A percentile compares a stretch with the other conserved stretches of the same genome.
Conservation (phyloP, 768 basidiomycete species). For the Mrakia gelida region DNA sequence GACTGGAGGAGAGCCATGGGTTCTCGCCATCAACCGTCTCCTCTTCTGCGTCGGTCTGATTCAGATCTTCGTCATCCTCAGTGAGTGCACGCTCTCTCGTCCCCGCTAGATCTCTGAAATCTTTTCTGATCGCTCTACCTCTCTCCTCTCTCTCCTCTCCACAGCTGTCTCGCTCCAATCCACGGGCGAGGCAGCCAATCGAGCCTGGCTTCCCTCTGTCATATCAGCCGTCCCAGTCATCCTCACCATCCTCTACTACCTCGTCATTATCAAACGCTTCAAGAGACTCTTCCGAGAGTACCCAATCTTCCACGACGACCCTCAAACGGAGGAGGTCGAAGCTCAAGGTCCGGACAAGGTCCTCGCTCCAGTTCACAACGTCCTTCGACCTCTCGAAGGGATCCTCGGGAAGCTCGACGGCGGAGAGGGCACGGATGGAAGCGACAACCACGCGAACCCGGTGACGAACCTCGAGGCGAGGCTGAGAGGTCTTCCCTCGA, state of each 20-base stretch:
- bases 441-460: neutral
- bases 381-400: neutral
- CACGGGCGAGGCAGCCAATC: neutral
- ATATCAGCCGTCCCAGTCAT: neutral
- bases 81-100: neutral
- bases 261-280: neutral
- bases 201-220: neutral
- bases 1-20: constrained; percentile 18
- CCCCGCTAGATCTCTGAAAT: neutral
- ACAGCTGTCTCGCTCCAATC: constrained; percentile 21
- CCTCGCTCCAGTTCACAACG: neutral
- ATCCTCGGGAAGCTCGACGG: constrained; percentile 7
- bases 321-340: constrained; percentile 8
- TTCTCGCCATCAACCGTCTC: constrained; percentile 9
- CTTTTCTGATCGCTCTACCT: neutral
- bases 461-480: constrained; percentile 1
- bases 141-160: neutral
- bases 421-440: neutral
- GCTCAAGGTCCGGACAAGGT: constrained; percentile 2
- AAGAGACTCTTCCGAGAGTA: constrained; percentile 7
- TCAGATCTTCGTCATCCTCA: constrained; percentile 8
- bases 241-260: neutral
- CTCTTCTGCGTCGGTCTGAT: constrained; percentile 1
- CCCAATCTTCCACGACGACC: constrained; percentile 3
- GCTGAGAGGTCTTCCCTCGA: neutral